Conservation (phyloP, 176 grass and related monocot species). For the Secale cereale region DNA sequence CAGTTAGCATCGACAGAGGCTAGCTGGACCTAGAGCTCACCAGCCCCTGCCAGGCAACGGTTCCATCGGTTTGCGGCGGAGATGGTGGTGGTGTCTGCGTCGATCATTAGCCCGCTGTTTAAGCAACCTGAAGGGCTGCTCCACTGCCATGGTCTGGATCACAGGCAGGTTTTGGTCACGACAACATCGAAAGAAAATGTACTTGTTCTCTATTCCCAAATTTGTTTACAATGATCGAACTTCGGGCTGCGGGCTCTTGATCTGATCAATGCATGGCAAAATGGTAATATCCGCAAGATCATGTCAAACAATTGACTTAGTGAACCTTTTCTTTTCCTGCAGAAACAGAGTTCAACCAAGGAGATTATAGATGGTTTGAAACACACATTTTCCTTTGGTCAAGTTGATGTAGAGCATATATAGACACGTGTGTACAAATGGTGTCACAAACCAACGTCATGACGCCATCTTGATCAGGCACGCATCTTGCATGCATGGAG, state of each 20-base stretch:
- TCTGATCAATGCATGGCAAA: background rate
- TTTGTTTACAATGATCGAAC: background rate
- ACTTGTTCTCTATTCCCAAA: background rate
- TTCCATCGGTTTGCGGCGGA: background rate
- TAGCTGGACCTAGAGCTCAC: slow-evolving; percentile 28
- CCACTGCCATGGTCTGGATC: slow-evolving; percentile 10
- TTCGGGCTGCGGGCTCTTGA: background rate
- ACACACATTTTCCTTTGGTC: too few relatives aligned
- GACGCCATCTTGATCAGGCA: too few relatives aligned
- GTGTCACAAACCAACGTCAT: too few relatives aligned
- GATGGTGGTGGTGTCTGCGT: background rate
- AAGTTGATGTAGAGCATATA: too few relatives aligned
- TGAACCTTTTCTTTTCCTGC: too few relatives aligned
- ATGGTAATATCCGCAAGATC: too few relatives aligned
- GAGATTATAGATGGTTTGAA: too few relatives aligned
- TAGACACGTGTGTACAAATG: too few relatives aligned
- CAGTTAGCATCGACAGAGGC: too few relatives aligned
- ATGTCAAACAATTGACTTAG: too few relatives aligned
- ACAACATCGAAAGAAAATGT: background rate
- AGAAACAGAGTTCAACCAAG: too few relatives aligned
- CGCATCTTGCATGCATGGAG: too few relatives aligned
- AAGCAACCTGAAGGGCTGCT: slow-evolving; percentile 26
- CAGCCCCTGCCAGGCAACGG: slow-evolving; percentile 2
- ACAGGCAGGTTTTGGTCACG: background rate
- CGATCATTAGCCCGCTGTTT: background rate